Evolutionary conservation across 2,329 filamentous ascomycete species (phyloP), one percentile per base, ranked within the genome.

Genomic region (Colletotrichum sp.): DNA sequence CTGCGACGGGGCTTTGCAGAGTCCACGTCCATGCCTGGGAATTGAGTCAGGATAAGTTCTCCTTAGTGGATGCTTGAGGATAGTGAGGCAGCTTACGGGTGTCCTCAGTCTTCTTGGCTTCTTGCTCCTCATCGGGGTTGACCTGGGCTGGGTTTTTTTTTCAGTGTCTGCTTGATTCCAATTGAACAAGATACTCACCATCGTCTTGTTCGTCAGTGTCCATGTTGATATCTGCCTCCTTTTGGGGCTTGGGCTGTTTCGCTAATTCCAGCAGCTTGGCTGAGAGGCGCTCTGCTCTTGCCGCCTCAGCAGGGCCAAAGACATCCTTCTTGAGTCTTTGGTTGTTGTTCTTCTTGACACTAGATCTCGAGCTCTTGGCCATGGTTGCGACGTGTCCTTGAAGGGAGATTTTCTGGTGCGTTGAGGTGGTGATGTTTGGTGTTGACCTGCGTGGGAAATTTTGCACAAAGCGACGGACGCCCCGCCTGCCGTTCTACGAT

Each of bases 331-430:
- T 96, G 79, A 98, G 90, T 81, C 92, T 93, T 80, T 91, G 90
- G 87, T 96, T 95, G 88, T 98, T 98, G 81, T 90, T 90, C 88
- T 98, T 98, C 81, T 90, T 92, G 79, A 91, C 89, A 83, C 94
- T 98, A 79, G 96, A 92, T 84, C 96, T 91, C 77, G 94, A 89
- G 83, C 95, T 94, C 85, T 98, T 98, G 28, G 96, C 96, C 96
- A 98, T 99, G 80, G 72, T 90, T 83, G 72, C 66, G 36, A 21
- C 64, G 59, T 49, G 49, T 30, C 32, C 16, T 39, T 18, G 16
- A 12, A 32, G 8, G 13, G 16, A 62, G 30, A 16, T 24, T 7
- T 32, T 52, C 44, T 21, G 44, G 6, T 49, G 44, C 44, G 44
- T 21, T 21, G 44, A 52, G 44, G 72, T 49, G 67, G 70, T 39